Evolutionary conservation across 2,329 filamentous ascomycete species (phyloP), one percentile per base, ranked within the genome.

Genomic region (Fusarium sp.): DNA sequence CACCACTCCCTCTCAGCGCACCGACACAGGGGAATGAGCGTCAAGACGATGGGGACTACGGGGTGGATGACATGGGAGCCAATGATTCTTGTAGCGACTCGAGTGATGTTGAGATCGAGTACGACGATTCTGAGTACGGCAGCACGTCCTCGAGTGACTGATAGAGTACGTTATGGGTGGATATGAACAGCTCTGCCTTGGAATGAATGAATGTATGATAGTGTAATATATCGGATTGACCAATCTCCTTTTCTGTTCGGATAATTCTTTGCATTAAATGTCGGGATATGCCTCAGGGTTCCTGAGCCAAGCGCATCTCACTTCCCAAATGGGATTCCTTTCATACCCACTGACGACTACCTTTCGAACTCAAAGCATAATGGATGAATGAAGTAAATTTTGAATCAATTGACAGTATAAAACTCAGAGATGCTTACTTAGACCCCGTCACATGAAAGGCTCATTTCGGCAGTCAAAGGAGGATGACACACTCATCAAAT

Each of bases 21-120:
- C 23, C 54, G 6, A 25, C 18, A 20, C 54, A 66, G 21, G 48
- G 34, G 8, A 25, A 48, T 14, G 57, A 56, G 13, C 23, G n/a
- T 18, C 51, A 43, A 30, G 53, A 72, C 11, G 56, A 73, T 14
- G 68, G 63, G 11, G 66, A 72, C 23, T 71, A 74, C 13, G 73
- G 73, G 0, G 66, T 75, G 11, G 73, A 75, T 40, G 73, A 75
- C 51, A 75, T 75, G 73, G 73, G 72, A 34, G 72, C 68, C 20
- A 75, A 75, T 20, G 66, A 74, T 51, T 69, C 61, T 37, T 68
- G 55, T 46, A 55, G 51, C 14, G 72, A 74, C 42, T 55, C 51
- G 5, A 72, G 58, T 37, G 71, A 71, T 34, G 72, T 75, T 41
- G 53, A 72, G 30, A 73, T 74, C 27, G 60, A 69, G 45, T 75